Conservation (phyloP, 352 stramenopile genomes). For the Globisporangium canariense region DNA sequence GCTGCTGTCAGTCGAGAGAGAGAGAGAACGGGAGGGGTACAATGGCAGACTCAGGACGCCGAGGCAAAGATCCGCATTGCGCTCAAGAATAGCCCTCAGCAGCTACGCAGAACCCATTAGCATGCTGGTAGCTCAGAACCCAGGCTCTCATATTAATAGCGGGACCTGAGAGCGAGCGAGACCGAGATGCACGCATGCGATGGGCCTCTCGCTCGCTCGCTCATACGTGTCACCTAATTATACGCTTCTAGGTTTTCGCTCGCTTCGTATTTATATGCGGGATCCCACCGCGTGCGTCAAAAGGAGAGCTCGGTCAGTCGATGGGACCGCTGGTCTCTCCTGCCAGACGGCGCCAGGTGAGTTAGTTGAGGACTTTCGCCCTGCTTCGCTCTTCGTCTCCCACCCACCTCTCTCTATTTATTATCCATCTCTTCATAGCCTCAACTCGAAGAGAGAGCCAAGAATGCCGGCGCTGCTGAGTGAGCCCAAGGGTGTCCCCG, state of each 20-base stretch:
- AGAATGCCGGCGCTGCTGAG: constrained; percentile 33
- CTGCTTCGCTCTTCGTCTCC: constrained; percentile 5
- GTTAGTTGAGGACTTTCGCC: constrained; percentile 16
- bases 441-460: constrained; percentile 1
- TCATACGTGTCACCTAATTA: background rate
- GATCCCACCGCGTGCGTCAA: background rate
- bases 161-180: background rate
- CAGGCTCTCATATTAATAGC: background rate
- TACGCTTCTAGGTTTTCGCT: background rate
- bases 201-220: background rate
- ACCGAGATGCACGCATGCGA: no score
- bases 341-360: background rate
- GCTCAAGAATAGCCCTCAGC: no score
- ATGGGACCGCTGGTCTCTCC: no score
- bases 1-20: no score
- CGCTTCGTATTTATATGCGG: background rate
- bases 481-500: constrained; percentile 5
- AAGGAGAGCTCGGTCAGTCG: background rate
- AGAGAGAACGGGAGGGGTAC: no score
- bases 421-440: background rate
- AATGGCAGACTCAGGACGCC: background rate
- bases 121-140: background rate
- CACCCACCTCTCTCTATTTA: constrained; percentile 7
- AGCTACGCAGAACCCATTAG: background rate
- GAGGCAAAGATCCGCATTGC: background rate